Evolutionary conservation across 352 stramenopile genomes (phyloP).

Genomic region (Vaucheria bursata): DNA sequence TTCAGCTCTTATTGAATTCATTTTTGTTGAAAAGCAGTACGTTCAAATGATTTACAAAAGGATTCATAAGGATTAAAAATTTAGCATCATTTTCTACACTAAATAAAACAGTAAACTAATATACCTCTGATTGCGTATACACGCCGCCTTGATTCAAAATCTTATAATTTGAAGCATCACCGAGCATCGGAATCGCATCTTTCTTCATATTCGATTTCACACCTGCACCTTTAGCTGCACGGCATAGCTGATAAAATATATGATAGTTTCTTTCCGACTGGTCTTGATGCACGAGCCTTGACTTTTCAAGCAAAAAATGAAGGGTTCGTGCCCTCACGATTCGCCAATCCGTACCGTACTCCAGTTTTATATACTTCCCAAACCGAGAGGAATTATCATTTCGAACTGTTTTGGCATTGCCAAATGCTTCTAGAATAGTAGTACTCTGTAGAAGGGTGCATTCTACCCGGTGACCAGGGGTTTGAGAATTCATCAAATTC

Average conservation of each 20-base stretch:
- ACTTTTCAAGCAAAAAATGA: slow-evolving; percentile 84
- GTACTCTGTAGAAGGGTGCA: slow-evolving; percentile 71
- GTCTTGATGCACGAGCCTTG: slow-evolving; percentile 66
- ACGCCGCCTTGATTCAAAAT: slow-evolving; percentile 36
- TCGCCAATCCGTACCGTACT: slow-evolving; percentile 51
- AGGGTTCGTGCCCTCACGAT: slow-evolving; percentile 68
- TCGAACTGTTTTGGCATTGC: slow-evolving; percentile 80
- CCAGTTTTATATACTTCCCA: slow-evolving; percentile 57
- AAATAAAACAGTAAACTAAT: no score
- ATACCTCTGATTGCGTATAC: slow-evolving; percentile 28
- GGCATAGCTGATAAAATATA: slow-evolving; percentile 81
- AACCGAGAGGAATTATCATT: slow-evolving; percentile 68
- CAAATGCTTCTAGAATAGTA: slow-evolving; percentile 80
- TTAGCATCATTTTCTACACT: no score
- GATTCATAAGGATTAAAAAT: no score
- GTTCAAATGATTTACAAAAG: no score
- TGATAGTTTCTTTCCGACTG: slow-evolving; percentile 81
- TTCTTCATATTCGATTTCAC: background rate
- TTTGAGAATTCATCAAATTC: background rate
- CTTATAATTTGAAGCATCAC: slow-evolving; percentile 29
- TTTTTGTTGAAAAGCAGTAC: no score
- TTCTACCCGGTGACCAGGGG: slow-evolving; percentile 40
- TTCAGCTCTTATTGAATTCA: no score
- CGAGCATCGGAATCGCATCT: slow-evolving; percentile 10
- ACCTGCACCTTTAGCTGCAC: background rate